Evolutionary conservation across 1,139 yeast species (phyloP), one percentile per base, ranked within the genome.

Genomic region (Hyphopichia buzzinii): DNA sequence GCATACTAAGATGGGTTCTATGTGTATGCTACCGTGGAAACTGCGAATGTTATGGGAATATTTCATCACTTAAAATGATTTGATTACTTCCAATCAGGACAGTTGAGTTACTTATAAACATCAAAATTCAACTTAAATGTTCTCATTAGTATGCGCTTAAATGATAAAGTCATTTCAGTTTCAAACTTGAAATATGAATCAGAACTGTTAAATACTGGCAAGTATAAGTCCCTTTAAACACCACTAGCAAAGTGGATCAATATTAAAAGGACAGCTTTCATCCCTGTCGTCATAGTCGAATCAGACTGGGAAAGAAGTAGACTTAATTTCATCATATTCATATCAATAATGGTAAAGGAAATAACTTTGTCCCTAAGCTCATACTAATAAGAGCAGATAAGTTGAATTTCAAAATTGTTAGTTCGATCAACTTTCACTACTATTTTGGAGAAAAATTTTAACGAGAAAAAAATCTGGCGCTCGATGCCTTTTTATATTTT

Each of bases 1-100:
- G 66, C 81, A 77, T 75, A 80, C 86, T 61, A 72, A 77, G 79
- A 72, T 80, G 84, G 89, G 88, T 81, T 82, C 87, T 65, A 64
- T 66, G 64, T 71, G 88, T 78, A 76, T 70, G 81, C 86, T 83
- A 82, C 89, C 89, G 89, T 77, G 89, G 89, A 82, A 82, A 82
- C 89, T 82, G 89, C 89, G 89, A 82, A 82, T 82, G 90, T 82
- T 78, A 64, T 73, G 72, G 79, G 79, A 67, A 71, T 64, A 64
- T 79, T 79, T 83, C 90, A 82, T 83, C 90, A 82, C 70, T 58
- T 79, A 64, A 61, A 64, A 39, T 34, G 38, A 31, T 31, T 15
- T 22, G 22, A 16, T 24, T 24, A 17, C 12, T 25, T 19, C 23
- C 23, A 7, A 10, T 19, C 23, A 19, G 23, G 23, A 6, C 10